phyloP scores from a whole-genome alignment of 768 basidiomycete species.

The Podaxis sp. region DNA sequence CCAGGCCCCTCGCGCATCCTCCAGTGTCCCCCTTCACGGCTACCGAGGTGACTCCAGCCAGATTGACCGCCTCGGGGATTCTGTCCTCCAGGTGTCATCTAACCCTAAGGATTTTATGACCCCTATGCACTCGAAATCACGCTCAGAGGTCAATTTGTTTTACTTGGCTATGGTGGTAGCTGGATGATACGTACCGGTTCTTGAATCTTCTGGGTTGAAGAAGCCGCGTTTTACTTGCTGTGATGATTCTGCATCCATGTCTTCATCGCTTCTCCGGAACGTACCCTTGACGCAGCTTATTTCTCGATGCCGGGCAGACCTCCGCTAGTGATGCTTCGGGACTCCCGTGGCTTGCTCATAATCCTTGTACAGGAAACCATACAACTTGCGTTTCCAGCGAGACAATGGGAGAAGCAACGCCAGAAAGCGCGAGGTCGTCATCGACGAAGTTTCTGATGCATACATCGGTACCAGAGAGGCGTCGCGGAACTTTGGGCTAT shows the following conservation, averaged over 20 bases:
- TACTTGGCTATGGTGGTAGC: conserved; percentile 8
- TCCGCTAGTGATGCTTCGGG: conserved; percentile 10
- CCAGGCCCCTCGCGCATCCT: conserved; percentile 4
- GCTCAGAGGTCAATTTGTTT: not conserved
- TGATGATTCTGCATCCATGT: not conserved
- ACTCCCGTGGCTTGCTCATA: not conserved
- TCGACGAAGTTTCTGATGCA: conserved; percentile 7
- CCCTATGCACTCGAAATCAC: not conserved
- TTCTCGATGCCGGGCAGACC: conserved; percentile 10
- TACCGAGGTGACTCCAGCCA: conserved; percentile 9
- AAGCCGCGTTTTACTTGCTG: not conserved
- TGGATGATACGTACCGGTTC: not conserved
- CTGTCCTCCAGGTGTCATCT: conserved; percentile 11
- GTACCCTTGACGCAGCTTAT: not conserved
- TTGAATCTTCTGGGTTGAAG: not conserved
- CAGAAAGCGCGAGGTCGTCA: conserved; percentile 10
- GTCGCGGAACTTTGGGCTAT: conserved; percentile 1
- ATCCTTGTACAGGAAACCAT: conserved; percentile 2
- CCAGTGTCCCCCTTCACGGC: conserved; percentile 7
- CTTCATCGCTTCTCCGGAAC: conserved; percentile 10
- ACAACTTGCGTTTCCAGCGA: conserved; percentile 3
- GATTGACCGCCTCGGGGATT: conserved; percentile 4
- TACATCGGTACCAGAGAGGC: conserved; percentile 3
- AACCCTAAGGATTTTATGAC: conserved; percentile 2
- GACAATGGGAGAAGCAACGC: conserved; percentile 2